phyloP scores from a whole-genome alignment of 441 rosid genomes.

The Arabidopsis hybrid region DNA sequence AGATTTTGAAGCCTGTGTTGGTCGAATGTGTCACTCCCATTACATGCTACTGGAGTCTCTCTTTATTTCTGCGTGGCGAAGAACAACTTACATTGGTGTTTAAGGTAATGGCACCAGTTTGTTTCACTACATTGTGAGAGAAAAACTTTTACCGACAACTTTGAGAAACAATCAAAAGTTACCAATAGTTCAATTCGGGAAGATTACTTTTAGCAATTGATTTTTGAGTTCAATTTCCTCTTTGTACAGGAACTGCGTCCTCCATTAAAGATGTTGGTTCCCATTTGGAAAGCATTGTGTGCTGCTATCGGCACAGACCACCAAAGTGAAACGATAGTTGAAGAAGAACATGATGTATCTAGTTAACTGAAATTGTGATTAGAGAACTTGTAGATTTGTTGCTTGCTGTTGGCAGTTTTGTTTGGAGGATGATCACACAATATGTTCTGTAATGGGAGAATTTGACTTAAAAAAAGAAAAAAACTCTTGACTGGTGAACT shows the following conservation, averaged over 20 bases:
- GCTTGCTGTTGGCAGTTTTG: slow-evolving; percentile 14
- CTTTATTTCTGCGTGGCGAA: slow-evolving; percentile 71
- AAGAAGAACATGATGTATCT: slow-evolving; percentile 25
- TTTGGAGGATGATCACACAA: not conserved
- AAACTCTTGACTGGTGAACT: not conserved
- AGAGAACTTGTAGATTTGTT: slow-evolving; percentile 15
- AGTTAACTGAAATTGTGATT: slow-evolving; percentile 7
- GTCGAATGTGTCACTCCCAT: slow-evolving; percentile 80
- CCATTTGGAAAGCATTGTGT: slow-evolving; percentile 87
- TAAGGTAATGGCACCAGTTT: slow-evolving; percentile 55
- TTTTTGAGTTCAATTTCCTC: slow-evolving; percentile 23
- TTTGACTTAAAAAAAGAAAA: not conserved
- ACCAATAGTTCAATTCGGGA: not conserved
- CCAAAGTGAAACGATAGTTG: slow-evolving; percentile 38
- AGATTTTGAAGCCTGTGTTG: slow-evolving; percentile 79
- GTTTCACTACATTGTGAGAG: slow-evolving; percentile 11
- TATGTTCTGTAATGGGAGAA: slow-evolving; percentile 12
- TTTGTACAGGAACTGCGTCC: slow-evolving; percentile 67
- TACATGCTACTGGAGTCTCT: slow-evolving; percentile 89
- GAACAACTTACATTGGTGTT: slow-evolving; percentile 71
- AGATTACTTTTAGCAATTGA: slow-evolving; percentile 20
- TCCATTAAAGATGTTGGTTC: slow-evolving; percentile 82
- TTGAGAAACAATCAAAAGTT: not conserved
- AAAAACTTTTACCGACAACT: not conserved
- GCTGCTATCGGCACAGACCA: slow-evolving; percentile 54